Conservation (phyloP, 2,329 filamentous ascomycete genomes). For the Fusarium piperis region DNA sequence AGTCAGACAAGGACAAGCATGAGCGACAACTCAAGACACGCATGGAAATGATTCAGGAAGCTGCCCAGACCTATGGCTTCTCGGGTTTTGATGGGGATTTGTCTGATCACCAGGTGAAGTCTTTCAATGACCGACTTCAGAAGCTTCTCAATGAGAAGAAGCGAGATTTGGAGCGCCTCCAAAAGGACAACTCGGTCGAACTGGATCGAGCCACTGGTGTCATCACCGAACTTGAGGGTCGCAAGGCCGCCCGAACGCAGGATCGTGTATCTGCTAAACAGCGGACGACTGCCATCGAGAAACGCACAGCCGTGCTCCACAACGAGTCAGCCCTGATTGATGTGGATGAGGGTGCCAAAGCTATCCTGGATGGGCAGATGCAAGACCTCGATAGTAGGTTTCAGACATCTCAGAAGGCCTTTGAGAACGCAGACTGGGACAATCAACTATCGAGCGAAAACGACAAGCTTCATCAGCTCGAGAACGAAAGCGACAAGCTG, state of each 20-base stretch:
- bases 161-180: slow-evolving; percentile 77
- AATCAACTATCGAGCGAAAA: slow-evolving; percentile 74
- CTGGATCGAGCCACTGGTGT: slow-evolving; percentile 75
- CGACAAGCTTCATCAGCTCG: slow-evolving; percentile 71
- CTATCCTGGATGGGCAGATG: slow-evolving; percentile 77
- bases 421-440: slow-evolving; percentile 74
- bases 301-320: slow-evolving; percentile 73
- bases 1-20: slow-evolving; percentile 88
- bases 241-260: slow-evolving; percentile 76
- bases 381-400: slow-evolving; percentile 74
- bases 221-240: slow-evolving; percentile 78
- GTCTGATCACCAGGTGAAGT: slow-evolving; percentile 75
- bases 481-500: slow-evolving; percentile 76
- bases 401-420: slow-evolving; percentile 68
- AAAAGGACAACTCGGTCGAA: slow-evolving; percentile 78
- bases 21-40: slow-evolving; percentile 81
- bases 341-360: slow-evolving; percentile 86
- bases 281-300: slow-evolving; percentile 78
- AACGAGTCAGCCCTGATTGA: slow-evolving; percentile 76
- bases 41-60: slow-evolving; percentile 78
- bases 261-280: slow-evolving; percentile 78
- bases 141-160: slow-evolving; percentile 83
- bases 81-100: slow-evolving; percentile 85
- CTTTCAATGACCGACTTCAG: slow-evolving; percentile 81
- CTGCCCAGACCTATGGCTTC: slow-evolving; percentile 80